Conservation (phyloP, 345 rosid genomes). For the Populus davidiana region DNA sequence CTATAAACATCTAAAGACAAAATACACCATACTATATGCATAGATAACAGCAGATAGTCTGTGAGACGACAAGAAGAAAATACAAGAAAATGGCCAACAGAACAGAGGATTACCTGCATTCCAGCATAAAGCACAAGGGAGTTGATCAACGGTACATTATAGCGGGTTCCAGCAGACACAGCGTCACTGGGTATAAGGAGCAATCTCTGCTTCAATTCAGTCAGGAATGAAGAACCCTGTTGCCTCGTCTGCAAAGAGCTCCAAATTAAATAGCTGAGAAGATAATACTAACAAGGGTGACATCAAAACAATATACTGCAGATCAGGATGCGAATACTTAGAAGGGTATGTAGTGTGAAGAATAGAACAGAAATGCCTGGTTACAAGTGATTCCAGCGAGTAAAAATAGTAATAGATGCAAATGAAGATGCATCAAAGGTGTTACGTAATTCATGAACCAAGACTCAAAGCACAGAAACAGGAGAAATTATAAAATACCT, state of each 20-base stretch:
- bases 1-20: not conserved
- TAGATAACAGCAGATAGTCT: no score
- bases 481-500: constrained; percentile 37
- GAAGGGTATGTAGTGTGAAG: no score
- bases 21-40: not conserved
- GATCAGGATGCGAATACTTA: not conserved
- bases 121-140: constrained; percentile 97
- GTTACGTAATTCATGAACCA: not conserved
- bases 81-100: not conserved
- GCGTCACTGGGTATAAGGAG: constrained; percentile 73
- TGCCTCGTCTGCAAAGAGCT: constrained; percentile 57
- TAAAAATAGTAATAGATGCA: not conserved
- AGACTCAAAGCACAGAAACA: not conserved
- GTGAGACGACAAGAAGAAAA: not conserved
- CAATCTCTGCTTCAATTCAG: constrained; percentile 79
- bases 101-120: constrained; percentile 73
- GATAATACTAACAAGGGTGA: not conserved
- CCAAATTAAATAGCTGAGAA: not conserved
- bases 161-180: constrained; percentile 79
- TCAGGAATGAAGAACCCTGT: constrained; percentile 64
- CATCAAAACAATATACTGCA: not conserved
- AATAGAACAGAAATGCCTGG: not conserved
- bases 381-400: not conserved
- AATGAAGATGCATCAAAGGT: not conserved
- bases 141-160: constrained; percentile 86